Evolutionary conservation across 23 red algal species (phyloP).

Genomic region (Agarophyton chilense): DNA sequence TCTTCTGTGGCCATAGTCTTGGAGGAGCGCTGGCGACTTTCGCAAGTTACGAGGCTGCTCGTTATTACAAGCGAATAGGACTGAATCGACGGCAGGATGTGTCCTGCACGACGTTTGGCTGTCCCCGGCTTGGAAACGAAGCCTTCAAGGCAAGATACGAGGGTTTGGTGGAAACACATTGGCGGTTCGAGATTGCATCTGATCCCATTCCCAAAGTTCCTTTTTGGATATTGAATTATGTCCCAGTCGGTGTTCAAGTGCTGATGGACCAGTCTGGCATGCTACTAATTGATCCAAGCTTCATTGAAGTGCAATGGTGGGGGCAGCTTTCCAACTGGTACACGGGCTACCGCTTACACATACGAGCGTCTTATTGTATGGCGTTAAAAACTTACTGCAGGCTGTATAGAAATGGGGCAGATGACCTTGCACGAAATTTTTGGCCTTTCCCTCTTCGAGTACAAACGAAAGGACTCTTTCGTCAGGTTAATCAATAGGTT

Average conservation of each 20-base stretch:
- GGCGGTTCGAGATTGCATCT: constrained; percentile 79
- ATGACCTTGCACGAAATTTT: constrained; percentile 60
- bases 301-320: constrained; percentile 85
- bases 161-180: constrained; percentile 73
- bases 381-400: constrained; percentile 65
- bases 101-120: constrained; percentile 82
- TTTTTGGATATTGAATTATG: constrained; percentile 52
- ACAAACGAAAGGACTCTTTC: constrained; percentile 75
- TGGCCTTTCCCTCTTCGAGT: constrained; percentile 74
- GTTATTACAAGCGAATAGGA: constrained; percentile 75
- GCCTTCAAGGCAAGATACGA: constrained; percentile 78
- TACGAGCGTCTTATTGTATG: constrained; percentile 75
- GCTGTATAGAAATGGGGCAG: constrained; percentile 46
- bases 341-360: constrained; percentile 59
- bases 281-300: constrained; percentile 85
- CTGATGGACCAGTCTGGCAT: constrained; percentile 75
- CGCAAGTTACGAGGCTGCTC: constrained; percentile 75
- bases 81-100: constrained; percentile 63
- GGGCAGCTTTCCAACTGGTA: constrained; percentile 45
- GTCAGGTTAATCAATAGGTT: constrained; percentile 47
- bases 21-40: constrained; percentile 74
- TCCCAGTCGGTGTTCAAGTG: constrained; percentile 79
- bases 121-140: constrained; percentile 69
- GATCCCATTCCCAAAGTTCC: constrained; percentile 73
- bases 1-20: constrained; percentile 72